These are phyloP conservation scores for Teunomyces lycoperdinae DNA, from an alignment of 805 yeast species.

Conservation along the genomic window DNA sequence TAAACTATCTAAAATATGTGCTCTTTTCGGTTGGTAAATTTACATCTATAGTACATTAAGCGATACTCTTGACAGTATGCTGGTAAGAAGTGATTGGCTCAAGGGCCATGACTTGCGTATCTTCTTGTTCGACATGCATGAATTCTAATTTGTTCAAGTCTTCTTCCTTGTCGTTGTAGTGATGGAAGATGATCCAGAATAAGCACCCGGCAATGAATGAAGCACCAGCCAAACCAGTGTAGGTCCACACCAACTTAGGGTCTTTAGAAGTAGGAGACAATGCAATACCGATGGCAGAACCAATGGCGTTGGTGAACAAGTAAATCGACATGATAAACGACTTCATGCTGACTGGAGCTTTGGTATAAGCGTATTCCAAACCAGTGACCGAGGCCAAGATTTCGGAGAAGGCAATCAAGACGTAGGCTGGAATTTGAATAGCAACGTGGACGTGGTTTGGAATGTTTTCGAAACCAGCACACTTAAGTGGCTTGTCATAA, in stretches of 20 bases:
- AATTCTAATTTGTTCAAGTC: conserved; percentile 53
- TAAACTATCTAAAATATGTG: background rate
- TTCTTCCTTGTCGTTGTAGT: conserved; percentile 56
- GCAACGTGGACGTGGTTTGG: conserved; percentile 66
- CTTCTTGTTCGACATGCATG: conserved; percentile 10
- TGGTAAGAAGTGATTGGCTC: conserved; percentile 13
- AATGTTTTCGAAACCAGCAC: conserved; percentile 37
- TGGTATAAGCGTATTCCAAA: conserved; percentile 78
- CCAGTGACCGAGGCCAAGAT: conserved; percentile 80
- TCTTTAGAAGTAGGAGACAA: conserved; percentile 62
- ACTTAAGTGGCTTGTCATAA: conserved; percentile 58
- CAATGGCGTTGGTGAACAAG: conserved; percentile 70
- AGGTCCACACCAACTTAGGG: conserved; percentile 71
- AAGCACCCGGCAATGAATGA: conserved; percentile 56
- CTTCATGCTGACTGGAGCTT: conserved; percentile 72
- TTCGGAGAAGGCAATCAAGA: conserved; percentile 71
- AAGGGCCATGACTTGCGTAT: conserved; percentile 6
- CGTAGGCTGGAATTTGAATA: conserved; percentile 69
- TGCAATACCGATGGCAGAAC: conserved; percentile 75
- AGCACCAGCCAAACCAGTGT: conserved; percentile 58
- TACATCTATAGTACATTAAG: conserved; percentile 4
- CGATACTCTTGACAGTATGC: conserved; percentile 15
- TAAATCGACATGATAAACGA: conserved; percentile 63
- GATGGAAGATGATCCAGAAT: conserved; percentile 61
- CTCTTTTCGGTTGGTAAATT: background rate